These are phyloP conservation scores for Aaosphaeria pasadenensis DNA, from an alignment of 2,329 filamentous ascomycete species.

Conservation along the genomic window DNA sequence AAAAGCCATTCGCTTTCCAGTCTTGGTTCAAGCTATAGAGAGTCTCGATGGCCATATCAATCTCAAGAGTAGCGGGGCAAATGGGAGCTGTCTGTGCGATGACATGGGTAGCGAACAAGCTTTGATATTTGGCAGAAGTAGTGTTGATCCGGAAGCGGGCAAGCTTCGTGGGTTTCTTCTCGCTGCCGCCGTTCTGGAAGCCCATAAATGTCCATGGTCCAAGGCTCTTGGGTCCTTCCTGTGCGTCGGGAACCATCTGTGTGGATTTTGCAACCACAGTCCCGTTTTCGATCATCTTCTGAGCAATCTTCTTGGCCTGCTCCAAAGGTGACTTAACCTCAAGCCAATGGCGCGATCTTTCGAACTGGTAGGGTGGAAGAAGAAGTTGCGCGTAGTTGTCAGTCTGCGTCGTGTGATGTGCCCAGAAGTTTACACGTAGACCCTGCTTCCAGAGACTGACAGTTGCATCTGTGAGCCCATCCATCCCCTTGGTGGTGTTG, in stretches of 20 bases:
- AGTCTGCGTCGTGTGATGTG: conserved; percentile 28
- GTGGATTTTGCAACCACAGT: background rate
- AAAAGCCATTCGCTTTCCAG: conserved; percentile 11
- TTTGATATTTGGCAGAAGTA: conserved; percentile 26
- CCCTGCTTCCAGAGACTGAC: conserved; percentile 40
- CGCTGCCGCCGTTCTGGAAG: conserved; percentile 1
- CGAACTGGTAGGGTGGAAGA: conserved; percentile 19
- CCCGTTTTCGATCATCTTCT: background rate
- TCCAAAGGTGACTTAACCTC: background rate
- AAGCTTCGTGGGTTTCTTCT: background rate
- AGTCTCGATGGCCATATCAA: conserved; percentile 31
- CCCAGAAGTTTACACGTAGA: conserved; percentile 35
- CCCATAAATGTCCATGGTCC: conserved; percentile 10
- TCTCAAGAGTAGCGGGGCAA: conserved; percentile 38
- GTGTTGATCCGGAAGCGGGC: conserved; percentile 45
- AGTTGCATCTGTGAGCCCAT: conserved; percentile 19
- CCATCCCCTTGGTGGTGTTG: background rate
- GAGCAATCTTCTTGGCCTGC: background rate
- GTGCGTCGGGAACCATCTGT: background rate
- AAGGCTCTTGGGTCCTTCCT: background rate
- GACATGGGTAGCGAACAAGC: conserved; percentile 35
- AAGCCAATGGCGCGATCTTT: conserved; percentile 15
- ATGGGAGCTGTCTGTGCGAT: conserved; percentile 41
- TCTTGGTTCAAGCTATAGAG: conserved; percentile 28
- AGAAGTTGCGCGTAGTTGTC: conserved; percentile 19